Base-by-base conservation (phyloP, 495 filamentous ascomycete species). In the Mytilinidion resinicola region DNA sequence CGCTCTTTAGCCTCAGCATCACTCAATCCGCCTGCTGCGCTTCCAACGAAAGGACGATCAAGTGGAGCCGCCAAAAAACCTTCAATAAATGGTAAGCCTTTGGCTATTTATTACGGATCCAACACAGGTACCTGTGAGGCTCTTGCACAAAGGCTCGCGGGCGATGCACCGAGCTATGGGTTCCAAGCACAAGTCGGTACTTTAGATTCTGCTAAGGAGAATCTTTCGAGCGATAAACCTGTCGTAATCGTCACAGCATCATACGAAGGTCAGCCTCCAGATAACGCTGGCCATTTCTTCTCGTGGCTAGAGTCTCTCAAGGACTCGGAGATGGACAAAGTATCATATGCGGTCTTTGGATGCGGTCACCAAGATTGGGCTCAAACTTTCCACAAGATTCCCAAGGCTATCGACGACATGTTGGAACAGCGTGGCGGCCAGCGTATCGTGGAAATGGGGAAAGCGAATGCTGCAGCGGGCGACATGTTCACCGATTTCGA, bases 51-150 rank as follows among this genome's bases (percentile, higher is more conserved):
- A 14, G 62, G 66, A 20, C 21, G 25, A 25, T 4, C 21, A 60
- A 53, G 15, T 69, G 71, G 51, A 36, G 12, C 33, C 2, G 19
- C 49, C 4, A 60, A 64, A 33, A 53, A 35, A 11, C 52, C 53
- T 12, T 15, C 34, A 3, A n/a, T 41, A 0, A 50, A 59, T 15
- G 60, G 56, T 4, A 77, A 77, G 57, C 74, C 74, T 0, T 78
- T 91, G 66, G 78, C 77, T 38, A 82, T 91, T n/a, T 78, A 83
- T 34, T 91, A 84, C 60, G 87, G 87, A 14, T 85, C 82, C 12
- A 90, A 91, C 60, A 83, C 82, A 4, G 87, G 88, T 3, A 91
- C 88, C 11, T 91, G 87, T 65, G 85, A 89, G 25, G 54, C 54
- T 11, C 74, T 91, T 36, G 85, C 86, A 1, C 78, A 83, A 59